Percentiles rank a stretch among this genome's conserved stretches.
Conservation (phyloP, 2,329 filamentous ascomycete species). For the Exophiala oligosperma region DNA sequence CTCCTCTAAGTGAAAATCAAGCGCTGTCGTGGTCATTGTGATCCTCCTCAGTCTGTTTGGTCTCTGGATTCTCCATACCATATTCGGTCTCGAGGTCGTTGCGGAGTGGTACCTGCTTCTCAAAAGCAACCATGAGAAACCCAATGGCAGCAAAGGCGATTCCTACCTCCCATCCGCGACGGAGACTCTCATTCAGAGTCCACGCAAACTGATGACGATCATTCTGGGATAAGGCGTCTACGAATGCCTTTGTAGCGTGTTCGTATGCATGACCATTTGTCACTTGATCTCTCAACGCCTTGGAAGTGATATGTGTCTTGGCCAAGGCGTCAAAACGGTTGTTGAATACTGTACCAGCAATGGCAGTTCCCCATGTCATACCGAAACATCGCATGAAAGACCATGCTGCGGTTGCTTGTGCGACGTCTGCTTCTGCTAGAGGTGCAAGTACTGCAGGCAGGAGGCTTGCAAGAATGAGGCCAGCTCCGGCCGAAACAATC, state of each 20-base stretch:
- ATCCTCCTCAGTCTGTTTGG: not conserved
- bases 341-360: conserved; percentile 35
- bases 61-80: conserved; percentile 3
- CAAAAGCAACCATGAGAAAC: conserved; percentile 17
- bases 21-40: too few species aligned
- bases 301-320: not conserved
- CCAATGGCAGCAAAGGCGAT: conserved; percentile 23
- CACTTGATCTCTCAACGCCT: not conserved
- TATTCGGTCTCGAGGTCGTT: conserved; percentile 23
- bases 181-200: conserved; percentile 14
- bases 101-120: conserved; percentile 24
- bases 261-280: conserved; percentile 3
- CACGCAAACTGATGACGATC: too few species aligned
- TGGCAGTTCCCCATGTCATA: conserved; percentile 32
- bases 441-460: conserved; percentile 30
- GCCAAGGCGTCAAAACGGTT: conserved; percentile 17
- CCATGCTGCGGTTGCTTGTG: conserved; percentile 28
- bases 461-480: conserved; percentile 20
- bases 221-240: conserved; percentile 12
- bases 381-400: conserved; percentile 33
- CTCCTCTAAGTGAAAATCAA: not conserved
- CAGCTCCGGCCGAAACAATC: conserved; percentile 26
- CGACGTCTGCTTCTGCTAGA: conserved; percentile 29
- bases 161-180: conserved; percentile 22
- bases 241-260: conserved; percentile 3